Conservation (phyloP, 2,329 filamentous ascomycete genomes). For the Penicillium oxalicum region DNA sequence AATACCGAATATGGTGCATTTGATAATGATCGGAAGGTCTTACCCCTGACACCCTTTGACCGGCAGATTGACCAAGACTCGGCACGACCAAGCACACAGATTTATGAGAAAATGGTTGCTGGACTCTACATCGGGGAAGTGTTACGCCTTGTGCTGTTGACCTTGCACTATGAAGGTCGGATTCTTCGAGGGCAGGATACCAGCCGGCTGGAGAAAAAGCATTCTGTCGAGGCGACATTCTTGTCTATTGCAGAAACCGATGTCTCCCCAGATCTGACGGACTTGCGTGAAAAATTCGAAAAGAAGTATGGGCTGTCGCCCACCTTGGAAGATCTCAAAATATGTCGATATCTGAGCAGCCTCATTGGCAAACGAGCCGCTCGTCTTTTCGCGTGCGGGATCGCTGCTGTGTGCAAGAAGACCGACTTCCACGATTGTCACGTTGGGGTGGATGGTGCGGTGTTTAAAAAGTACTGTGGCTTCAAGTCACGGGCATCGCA, state of each 20-base stretch:
- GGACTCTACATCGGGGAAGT: conserved; percentile 89
- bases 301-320: conserved; percentile 65
- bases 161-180: conserved; percentile 68
- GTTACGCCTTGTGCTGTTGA: conserved; percentile 76
- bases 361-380: conserved; percentile 88
- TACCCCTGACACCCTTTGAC: conserved; percentile 56
- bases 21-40: conserved; percentile 75
- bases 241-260: conserved; percentile 87
- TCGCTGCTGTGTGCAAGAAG: conserved; percentile 95
- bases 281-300: conserved; percentile 73
- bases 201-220: conserved; percentile 67
- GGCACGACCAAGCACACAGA: conserved; percentile 83
- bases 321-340: conserved; percentile 71
- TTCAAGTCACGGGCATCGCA: conserved; percentile 31
- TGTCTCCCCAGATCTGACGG: conserved; percentile 80
- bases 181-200: conserved; percentile 81
- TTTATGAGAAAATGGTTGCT: conserved; percentile 95
- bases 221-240: conserved; percentile 85
- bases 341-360: conserved; percentile 82
- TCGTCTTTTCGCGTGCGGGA: conserved; percentile 84
- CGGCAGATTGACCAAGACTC: conserved; percentile 77
- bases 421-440: conserved; percentile 77
- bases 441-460: conserved; percentile 89
- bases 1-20: conserved; percentile 95
- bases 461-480: conserved; percentile 67